These are phyloP conservation scores for Botrytis byssoidea DNA, from an alignment of 2,329 filamentous ascomycete species.

Conservation along the genomic window DNA sequence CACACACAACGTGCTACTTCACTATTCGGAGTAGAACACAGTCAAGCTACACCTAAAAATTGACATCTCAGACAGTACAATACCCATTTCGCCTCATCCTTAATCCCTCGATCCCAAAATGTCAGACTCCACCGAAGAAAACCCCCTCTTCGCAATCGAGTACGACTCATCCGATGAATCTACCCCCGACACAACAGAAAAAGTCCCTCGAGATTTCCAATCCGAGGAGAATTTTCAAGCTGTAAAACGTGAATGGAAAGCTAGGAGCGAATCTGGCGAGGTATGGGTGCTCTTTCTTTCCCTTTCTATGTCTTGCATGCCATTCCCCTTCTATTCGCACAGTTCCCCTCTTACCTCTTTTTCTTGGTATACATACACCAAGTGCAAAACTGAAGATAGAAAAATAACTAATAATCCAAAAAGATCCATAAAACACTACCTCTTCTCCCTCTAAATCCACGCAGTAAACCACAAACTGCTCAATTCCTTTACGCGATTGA, in stretches of 20 bases:
- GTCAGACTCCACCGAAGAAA: slow-evolving; percentile 34
- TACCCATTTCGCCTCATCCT: neutral
- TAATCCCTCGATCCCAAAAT: neutral
- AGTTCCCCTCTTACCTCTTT: neutral
- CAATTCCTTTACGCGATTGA: slow-evolving; percentile 38
- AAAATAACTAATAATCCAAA: neutral
- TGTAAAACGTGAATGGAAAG: slow-evolving; percentile 31
- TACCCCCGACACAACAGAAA: neutral
- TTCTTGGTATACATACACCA: neutral
- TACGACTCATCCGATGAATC: slow-evolving; percentile 43
- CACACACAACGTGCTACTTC: neutral
- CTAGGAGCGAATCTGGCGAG: slow-evolving; percentile 37
- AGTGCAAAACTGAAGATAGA: neutral
- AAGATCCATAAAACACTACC: slow-evolving; percentile 34
- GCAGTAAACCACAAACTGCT: slow-evolving; percentile 36
- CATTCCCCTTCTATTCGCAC: no score
- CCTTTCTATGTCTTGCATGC: neutral
- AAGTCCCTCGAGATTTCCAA: slow-evolving; percentile 38
- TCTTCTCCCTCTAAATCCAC: slow-evolving; percentile 31
- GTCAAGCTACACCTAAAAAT: neutral
- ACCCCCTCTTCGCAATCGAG: slow-evolving; percentile 46
- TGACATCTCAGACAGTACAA: neutral
- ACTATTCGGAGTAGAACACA: neutral
- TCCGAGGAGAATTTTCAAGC: slow-evolving; percentile 36
- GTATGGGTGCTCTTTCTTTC: slow-evolving; percentile 24